Percentiles rank a stretch among this genome's conserved stretches.
phyloP scores from a whole-genome alignment of 257 asterid genomes.

The Nicotiana sylvestris region DNA sequence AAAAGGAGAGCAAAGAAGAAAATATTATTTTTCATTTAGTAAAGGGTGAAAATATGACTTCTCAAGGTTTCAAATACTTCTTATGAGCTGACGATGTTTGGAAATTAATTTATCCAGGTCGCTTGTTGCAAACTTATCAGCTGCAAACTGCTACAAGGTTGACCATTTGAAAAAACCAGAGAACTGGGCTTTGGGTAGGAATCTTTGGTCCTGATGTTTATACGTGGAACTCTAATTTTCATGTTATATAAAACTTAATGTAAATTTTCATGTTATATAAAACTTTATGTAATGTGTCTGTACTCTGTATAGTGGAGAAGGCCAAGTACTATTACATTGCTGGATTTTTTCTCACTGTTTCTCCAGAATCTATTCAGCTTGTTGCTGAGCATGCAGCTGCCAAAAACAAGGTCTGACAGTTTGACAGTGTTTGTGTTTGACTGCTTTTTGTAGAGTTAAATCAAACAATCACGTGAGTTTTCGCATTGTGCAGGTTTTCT shows the following conservation, averaged over 20 bases:
- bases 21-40: neutral
- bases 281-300: slow-evolving; percentile 8
- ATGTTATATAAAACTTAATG: neutral
- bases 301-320: slow-evolving; percentile 68
- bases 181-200: slow-evolving; percentile 80
- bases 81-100: neutral
- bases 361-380: slow-evolving; percentile 87
- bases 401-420: slow-evolving; percentile 59
- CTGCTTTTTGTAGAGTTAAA: neutral
- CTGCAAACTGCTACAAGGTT: slow-evolving; percentile 82
- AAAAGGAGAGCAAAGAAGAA: neutral
- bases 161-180: slow-evolving; percentile 87
- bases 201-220: neutral
- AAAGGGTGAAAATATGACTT: neutral
- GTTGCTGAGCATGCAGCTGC: slow-evolving; percentile 98
- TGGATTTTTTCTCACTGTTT: slow-evolving; percentile 95
- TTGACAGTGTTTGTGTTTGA: neutral
- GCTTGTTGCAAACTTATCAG: slow-evolving; percentile 82
- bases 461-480: neutral
- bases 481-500: slow-evolving; percentile 47
- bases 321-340: slow-evolving; percentile 92
- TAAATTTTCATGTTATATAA: no score
- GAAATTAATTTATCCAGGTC: slow-evolving; percentile 51
- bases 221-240: neutral
- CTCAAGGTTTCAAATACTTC: neutral